A percentile compares a stretch with the other conserved stretches of the same genome.
Conservation (phyloP, 805 yeast genomes). For the Candida orba region DNA sequence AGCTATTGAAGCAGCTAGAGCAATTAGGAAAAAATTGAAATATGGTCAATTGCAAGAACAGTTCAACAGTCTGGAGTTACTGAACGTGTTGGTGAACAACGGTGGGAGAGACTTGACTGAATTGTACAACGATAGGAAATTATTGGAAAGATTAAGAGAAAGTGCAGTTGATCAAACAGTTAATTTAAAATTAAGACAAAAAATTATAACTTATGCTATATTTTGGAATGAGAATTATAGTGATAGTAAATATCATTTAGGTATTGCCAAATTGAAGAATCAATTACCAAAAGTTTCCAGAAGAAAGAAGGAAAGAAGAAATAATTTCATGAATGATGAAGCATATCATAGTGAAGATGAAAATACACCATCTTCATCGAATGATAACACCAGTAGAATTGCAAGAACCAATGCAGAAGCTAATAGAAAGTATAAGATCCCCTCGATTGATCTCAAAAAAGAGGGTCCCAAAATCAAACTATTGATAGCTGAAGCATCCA, state of each 20-base stretch:
- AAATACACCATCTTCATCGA: constrained; percentile 17
- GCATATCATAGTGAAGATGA: constrained; percentile 37
- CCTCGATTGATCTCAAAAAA: constrained; percentile 57
- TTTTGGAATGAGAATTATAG: constrained; percentile 62
- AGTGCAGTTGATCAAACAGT: constrained; percentile 38
- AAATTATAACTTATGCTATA: constrained; percentile 42
- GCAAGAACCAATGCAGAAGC: constrained; percentile 21
- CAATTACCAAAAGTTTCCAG: constrained; percentile 32
- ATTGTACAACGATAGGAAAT: constrained; percentile 60
- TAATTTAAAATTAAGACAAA: constrained; percentile 39
- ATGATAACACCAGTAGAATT: constrained; percentile 23
- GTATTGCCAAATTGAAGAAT: constrained; percentile 40
- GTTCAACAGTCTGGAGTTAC: constrained; percentile 53
- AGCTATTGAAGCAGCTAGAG: constrained; percentile 77
- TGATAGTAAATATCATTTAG: constrained; percentile 41
- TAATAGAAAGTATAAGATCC: constrained; percentile 51
- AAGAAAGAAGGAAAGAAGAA: constrained; percentile 16
- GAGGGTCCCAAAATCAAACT: constrained; percentile 68
- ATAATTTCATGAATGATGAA: constrained; percentile 43
- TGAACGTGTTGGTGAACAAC: constrained; percentile 56
- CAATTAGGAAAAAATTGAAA: constrained; percentile 80
- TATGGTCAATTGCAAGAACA: constrained; percentile 67
- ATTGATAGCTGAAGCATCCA: constrained; percentile 67
- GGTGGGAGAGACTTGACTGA: constrained; percentile 31
- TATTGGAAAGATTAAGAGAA: constrained; percentile 56